Evolutionary conservation across 441 rosid species (phyloP).

Genomic region (Corymbia citriodora): DNA sequence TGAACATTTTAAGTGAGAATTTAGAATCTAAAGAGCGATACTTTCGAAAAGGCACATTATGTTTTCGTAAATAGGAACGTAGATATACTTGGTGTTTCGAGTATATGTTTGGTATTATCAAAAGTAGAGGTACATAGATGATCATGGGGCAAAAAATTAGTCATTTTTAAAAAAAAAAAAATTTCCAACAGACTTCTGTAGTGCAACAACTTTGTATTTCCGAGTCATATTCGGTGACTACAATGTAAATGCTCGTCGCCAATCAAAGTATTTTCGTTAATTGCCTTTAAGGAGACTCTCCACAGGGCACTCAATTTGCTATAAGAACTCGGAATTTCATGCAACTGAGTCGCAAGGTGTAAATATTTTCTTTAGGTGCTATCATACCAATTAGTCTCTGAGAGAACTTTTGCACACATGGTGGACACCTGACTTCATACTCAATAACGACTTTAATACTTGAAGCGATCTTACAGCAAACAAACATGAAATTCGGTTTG

Average conservation of each 20-base stretch:
- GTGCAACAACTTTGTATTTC: background rate
- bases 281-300: background rate
- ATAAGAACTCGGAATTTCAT: background rate
- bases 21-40: background rate
- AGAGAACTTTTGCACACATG: background rate
- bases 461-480: background rate
- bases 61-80: background rate
- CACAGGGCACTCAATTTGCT: background rate
- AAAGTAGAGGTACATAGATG: background rate
- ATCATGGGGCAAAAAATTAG: background rate
- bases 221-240: background rate
- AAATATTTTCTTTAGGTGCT: background rate
- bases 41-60: background rate
- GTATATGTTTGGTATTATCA: background rate
- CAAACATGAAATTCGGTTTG: background rate
- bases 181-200: background rate
- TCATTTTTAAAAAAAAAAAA: fast-evolving
- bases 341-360: background rate
- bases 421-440: background rate
- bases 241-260: background rate
- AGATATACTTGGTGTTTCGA: background rate
- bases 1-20: background rate
- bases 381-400: background rate
- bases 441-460: background rate
- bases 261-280: background rate